Evolutionary conservation across 495 filamentous ascomycete genomes (phyloP), one percentile per base, ranked within the genome.

Genomic region (Aspergillus affinis): DNA sequence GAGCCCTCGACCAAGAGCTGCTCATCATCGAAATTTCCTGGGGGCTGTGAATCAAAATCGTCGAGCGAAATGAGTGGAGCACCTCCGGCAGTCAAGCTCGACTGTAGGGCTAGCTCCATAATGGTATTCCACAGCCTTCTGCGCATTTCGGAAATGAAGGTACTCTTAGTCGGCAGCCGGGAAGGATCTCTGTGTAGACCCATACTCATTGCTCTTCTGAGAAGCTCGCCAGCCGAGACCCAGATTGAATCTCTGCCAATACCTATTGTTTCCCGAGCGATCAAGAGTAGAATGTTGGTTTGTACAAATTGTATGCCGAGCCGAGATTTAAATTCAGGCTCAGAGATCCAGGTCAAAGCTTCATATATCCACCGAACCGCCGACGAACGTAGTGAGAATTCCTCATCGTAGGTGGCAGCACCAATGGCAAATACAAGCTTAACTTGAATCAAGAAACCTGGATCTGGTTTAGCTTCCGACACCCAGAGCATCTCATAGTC

Each of bases 41-140:
- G 84, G 1, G 79, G 74, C 3, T 75, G 66, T 0, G 82, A 84
- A 55, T 87, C 82, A 46, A 79, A 86, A 59, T 87, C 82, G 3
- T 75, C 62, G 0, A 75, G 26, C 0, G 78, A 72, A 7, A 87
- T 41, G 15, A 84, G 65, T 1, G 82, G 78, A 10, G 81, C 74
- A 2, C 74, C 80, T 0, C 84, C 84, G 1, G 77, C 73, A n/a
- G 75, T 73, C 41, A 88, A 59, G 59, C 81, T 81, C 2, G 82
- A 77, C 30, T 83, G 78, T 10, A 87, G 53, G 9, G 66, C 62
- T 3, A 86, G 62, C 62, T 87, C 86, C 19, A 88, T 21, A 5
- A 85, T 76, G 1, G 82, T 84, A 48, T 83, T 84, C 86, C 86
- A 88, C 10, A 90, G 63, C 41, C 87, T 72, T 9, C 86, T 71